These are phyloP conservation scores for Xylaria telfairii DNA, from an alignment of 495 filamentous ascomycete genomes.

Conservation along the genomic window DNA sequence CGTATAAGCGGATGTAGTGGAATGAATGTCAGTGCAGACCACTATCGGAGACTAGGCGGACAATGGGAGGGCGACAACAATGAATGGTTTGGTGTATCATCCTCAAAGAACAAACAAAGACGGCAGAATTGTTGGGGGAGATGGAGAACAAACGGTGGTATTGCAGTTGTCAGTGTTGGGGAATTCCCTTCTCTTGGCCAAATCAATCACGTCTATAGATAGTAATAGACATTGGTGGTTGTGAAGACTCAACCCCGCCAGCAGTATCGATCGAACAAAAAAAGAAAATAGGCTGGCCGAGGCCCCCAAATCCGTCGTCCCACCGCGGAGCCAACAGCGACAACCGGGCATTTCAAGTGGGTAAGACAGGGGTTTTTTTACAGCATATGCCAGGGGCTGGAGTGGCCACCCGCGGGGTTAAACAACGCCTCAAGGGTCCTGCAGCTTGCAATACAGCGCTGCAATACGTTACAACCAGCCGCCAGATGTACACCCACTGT, in stretches of 20 bases:
- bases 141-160: not conserved
- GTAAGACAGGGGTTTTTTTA: slow-evolving; percentile 3
- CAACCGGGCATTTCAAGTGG: not conserved
- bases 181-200: not conserved
- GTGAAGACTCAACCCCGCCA: not conserved
- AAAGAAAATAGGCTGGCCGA: slow-evolving; percentile 7
- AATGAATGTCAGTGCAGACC: not conserved
- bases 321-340: too few relatives aligned
- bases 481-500: too few relatives aligned
- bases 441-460: not conserved
- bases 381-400: not conserved
- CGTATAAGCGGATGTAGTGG: slow-evolving; percentile 7
- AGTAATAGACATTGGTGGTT: not conserved
- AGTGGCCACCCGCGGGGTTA: slow-evolving; percentile 8
- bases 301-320: not conserved
- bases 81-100: slow-evolving; percentile 5
- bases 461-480: not conserved
- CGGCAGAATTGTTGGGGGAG: not conserved
- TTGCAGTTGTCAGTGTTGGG: not conserved
- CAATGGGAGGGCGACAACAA: not conserved
- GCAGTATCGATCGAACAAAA: not conserved
- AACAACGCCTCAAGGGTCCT: slow-evolving; percentile 16
- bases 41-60: not conserved
- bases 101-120: not conserved
- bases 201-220: not conserved